Evolutionary conservation across 257 asterid species (phyloP), one percentile per base, ranked within the genome.

Genomic region (Misopates orontium): DNA sequence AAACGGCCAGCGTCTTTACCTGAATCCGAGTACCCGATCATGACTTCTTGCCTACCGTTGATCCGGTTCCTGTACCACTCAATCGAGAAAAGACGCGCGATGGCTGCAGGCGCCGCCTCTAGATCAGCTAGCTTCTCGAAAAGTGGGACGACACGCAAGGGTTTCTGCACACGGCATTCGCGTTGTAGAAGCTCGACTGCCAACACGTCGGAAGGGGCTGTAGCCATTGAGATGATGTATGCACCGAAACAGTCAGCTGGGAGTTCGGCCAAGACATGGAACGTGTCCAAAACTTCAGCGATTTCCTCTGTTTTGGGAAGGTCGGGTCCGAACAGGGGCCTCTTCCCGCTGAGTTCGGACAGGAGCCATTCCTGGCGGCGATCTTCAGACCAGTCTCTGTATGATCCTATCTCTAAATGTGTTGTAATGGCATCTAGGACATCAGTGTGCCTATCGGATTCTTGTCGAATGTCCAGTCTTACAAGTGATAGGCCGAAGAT

Each of bases 11-110:
- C 94, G 40, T 86, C 94, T 64, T 86, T 86, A 20, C 90, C 94
- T 0, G 94, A 86, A 60, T 86, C 94, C 0, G 94, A 86, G 84
- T 86, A 86, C 49, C 90, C 94, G 15, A 86, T 81, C 94, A 83
- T 86, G 56, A 86, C 94, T 49, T 86, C 94, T 52, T 86, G 94
- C 74, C 78, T 83, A 8, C 86, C 88, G 4, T 83, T 63, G 64
- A 86, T 86, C 19, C 83, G 69, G 49, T 70, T 56, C 53, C 73
- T 73, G 73, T 86, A 86, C 94, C 94, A 86, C 0, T 86, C 86
- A 4, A 86, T 81, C 0, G 88, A 77, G 83, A 86, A 86, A 23
- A 83, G 86, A 2, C 88, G 86, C 0, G 90, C 77, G 4, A 86
- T 75, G 0, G 94, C 85, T 10, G 90, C 86, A 1, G 94, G 88